Base-by-base conservation (phyloP, 345 rosid species). In the Corchorus capsularis region DNA sequence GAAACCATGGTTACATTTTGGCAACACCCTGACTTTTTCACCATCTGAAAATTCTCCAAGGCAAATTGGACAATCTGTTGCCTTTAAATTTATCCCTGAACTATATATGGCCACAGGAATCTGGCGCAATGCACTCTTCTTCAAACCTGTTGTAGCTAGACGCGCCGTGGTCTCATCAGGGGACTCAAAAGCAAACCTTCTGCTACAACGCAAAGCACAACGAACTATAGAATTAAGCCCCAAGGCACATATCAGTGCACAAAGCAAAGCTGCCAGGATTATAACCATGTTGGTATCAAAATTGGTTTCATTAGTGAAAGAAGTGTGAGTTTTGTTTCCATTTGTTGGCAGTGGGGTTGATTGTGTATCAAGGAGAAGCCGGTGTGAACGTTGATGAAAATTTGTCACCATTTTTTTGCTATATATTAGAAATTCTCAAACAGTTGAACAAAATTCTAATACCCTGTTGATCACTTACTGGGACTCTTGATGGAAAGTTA, bases 281-380 rank as follows among this genome's bases (percentile, higher is more conserved):
- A 91, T 87, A 71, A 91, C 95, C 95, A 91, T 89, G 93, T 89
- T 91, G 35, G 90, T 87, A 77, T 91, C 93, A 32, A 91, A 87
- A 62, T 83, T 88, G 17, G 89, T 87, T 78, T 88, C 89, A 4
- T 66, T 86, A 19, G 66, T 43, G 67, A 80, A 80, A 32, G 76
- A 39, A 5, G 73, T 65, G 1, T 80, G 77, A 0, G 79, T 45
- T 78, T 72, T 77, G 78, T 64, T 74, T 16, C 82, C 82, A 72
- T 80, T 81, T 39, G 68, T 71, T 68, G 74, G 76, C 45, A 54
- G 76, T 0, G 74, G 59, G 62, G 52, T 76, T 61, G 88, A 16
- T 47, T 77, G 77, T 41, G 73, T 49, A 11, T 77, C 80, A 8
- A 88, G 83, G 37, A 90, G 85, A 8, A 83, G 78, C 14, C 93